phyloP scores from a whole-genome alignment of 768 basidiomycete species.

The Pseudohyphozyma bogoriensis region DNA sequence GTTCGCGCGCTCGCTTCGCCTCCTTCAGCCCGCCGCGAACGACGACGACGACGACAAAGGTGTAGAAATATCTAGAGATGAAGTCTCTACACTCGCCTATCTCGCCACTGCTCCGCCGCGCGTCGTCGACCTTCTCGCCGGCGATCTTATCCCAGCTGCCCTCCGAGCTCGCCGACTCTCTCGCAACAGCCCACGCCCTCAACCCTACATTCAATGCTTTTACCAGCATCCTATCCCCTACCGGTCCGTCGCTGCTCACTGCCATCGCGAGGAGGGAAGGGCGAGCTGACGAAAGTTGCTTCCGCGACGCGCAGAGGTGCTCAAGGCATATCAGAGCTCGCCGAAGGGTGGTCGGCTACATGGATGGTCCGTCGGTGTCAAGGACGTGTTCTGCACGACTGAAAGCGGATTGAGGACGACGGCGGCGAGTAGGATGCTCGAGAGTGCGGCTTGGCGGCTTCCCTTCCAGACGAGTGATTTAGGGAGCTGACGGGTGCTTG shows the following conservation, averaged over 20 bases:
- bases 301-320: not conserved
- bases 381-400: constrained; percentile 25
- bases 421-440: constrained; percentile 12
- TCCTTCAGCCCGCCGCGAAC: too few relatives aligned
- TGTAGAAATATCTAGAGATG: too few relatives aligned
- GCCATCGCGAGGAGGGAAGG: too few relatives aligned
- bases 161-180: not conserved
- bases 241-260: not conserved
- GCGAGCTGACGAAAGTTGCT: not conserved
- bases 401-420: constrained; percentile 6
- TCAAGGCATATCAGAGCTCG: not conserved
- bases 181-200: constrained; percentile 2
- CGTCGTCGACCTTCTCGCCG: too few relatives aligned
- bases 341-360: not conserved
- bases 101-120: too few relatives aligned
- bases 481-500: not conserved
- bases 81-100: too few relatives aligned
- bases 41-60: too few relatives aligned
- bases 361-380: constrained; percentile 11
- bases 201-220: constrained; percentile 17
- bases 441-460: constrained; percentile 1
- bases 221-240: constrained; percentile 3
- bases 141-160: not conserved
- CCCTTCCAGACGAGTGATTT: not conserved
- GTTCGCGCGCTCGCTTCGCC: too few relatives aligned